Percentiles rank a stretch among this genome's conserved stretches.
These are phyloP conservation scores for Coemansia sp. DNA, from an alignment of 192 early-diverging fungal species.

Conservation along the genomic window DNA sequence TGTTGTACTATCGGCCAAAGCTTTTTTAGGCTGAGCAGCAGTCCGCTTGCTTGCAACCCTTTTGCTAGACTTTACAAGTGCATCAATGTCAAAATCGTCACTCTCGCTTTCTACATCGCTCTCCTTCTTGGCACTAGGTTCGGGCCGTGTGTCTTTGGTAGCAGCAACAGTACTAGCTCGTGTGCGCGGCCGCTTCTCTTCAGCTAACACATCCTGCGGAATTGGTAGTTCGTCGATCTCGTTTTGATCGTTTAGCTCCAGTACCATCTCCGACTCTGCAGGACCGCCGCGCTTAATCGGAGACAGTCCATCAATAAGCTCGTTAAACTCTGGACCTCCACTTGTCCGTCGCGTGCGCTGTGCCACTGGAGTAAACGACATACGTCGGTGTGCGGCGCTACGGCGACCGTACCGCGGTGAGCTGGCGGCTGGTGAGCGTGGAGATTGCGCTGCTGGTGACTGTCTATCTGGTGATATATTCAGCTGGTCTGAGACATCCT, in stretches of 20 bases:
- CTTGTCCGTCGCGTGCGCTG: neutral
- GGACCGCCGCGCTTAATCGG: constrained; percentile 27
- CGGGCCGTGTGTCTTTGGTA: neutral
- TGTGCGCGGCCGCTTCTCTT: neutral
- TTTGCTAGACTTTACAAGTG: constrained; percentile 8
- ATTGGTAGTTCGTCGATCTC: neutral
- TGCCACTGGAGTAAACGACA: neutral
- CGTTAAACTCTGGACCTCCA: constrained; percentile 19
- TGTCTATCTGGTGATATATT: neutral
- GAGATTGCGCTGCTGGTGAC: neutral
- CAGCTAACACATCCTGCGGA: neutral
- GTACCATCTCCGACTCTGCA: neutral
- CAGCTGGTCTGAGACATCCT: neutral
- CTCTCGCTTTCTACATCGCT: constrained; percentile 12
- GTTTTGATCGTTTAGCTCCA: neutral
- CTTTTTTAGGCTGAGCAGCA: neutral
- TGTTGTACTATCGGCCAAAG: neutral
- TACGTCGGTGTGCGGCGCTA: neutral
- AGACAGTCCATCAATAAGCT: constrained; percentile 35
- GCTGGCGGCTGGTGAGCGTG: neutral
- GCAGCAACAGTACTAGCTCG: neutral
- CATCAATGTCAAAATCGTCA: constrained; percentile 13
- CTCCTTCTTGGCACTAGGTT: neutral
- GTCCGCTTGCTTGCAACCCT: neutral
- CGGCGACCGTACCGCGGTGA: constrained; percentile 6